phyloP scores from a whole-genome alignment of 1,284 basidiomycete genomes.

The Pseudomicrostroma phylloplanum region DNA sequence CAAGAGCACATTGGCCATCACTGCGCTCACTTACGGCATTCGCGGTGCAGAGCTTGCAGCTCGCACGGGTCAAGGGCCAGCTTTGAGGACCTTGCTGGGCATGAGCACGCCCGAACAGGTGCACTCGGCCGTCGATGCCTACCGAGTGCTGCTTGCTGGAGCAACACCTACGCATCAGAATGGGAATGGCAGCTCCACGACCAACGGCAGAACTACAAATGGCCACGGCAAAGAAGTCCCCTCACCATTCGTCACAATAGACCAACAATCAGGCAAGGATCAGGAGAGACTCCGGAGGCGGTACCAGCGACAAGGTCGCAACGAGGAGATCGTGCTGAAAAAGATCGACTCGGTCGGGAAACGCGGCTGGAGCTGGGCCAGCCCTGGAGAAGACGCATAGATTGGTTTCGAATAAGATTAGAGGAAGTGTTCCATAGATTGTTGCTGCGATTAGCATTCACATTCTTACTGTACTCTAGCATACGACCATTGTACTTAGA shows the following conservation, averaged over 20 bases:
- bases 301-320: background rate
- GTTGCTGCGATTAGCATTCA: too few relatives aligned
- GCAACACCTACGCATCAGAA: background rate
- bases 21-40: conserved; percentile 40
- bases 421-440: too few relatives aligned
- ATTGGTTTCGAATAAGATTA: too few relatives aligned
- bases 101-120: conserved; percentile 46
- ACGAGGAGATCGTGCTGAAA: conserved; percentile 2
- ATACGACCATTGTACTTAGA: too few relatives aligned
- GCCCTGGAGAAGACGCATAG: background rate
- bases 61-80: conserved; percentile 7
- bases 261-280: background rate
- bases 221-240: too few relatives aligned
- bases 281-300: background rate
- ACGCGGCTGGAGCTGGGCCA: background rate
- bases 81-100: conserved; percentile 40
- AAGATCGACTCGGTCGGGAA: conserved; percentile 1
- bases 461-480: too few relatives aligned
- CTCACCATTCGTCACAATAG: too few relatives aligned
- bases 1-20: conserved; percentile 24
- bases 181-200: background rate
- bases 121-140: conserved; percentile 37
- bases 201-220: too few relatives aligned
- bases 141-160: conserved; percentile 29
- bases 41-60: conserved; percentile 24